phyloP scores from a whole-genome alignment of 2,329 filamentous ascomycete species.

The Cladosporium sp. region DNA sequence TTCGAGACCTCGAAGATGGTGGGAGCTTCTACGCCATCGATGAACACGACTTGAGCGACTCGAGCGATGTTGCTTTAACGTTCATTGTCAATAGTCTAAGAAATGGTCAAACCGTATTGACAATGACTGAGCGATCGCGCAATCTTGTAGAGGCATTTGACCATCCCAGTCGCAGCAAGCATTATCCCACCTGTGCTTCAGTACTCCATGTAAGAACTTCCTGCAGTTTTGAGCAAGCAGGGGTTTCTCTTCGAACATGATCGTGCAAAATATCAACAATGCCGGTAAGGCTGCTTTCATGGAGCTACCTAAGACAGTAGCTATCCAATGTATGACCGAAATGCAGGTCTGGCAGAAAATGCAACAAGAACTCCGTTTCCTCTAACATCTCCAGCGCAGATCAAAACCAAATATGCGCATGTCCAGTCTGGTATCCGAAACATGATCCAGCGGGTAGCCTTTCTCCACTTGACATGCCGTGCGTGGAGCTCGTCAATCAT shows the following conservation, averaged over 20 bases:
- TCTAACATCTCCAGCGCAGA: slow-evolving; percentile 2
- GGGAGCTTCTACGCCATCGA: no score
- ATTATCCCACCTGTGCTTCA: background rate
- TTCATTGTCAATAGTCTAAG: background rate
- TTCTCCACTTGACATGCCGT: background rate
- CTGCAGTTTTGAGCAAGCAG: background rate
- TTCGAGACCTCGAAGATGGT: no score
- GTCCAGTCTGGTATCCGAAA: slow-evolving; percentile 1
- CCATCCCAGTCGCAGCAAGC: background rate
- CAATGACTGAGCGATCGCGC: background rate
- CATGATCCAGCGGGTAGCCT: background rate
- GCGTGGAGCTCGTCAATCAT: slow-evolving; percentile 14
- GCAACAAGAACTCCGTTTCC: slow-evolving; percentile 1
- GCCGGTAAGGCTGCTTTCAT: slow-evolving; percentile 1
- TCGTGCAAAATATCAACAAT: background rate
- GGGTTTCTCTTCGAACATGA: no score
- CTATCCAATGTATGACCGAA: background rate
- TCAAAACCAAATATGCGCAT: background rate
- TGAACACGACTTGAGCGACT: background rate
- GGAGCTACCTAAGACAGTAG: background rate
- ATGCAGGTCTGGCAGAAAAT: background rate
- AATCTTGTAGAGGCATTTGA: no score
- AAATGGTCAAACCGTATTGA: background rate
- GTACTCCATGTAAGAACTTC: background rate
- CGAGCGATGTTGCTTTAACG: background rate